Conservation (phyloP, 1,284 basidiomycete species). For the Cryptococcus floricola region DNA sequence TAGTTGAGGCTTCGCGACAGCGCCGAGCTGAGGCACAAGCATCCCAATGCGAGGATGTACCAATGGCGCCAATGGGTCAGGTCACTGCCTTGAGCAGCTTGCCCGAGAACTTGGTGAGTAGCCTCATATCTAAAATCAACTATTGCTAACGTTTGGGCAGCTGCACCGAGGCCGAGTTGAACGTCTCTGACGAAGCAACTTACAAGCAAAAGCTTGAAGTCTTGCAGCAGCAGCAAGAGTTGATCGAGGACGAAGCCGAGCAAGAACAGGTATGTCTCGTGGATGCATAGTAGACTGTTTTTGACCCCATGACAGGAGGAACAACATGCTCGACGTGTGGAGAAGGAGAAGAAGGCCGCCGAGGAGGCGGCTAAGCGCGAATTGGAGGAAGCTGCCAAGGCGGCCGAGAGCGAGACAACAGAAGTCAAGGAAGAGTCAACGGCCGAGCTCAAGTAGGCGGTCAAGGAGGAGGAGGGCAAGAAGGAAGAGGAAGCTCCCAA, state of each 20-base stretch:
- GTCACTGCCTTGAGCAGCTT: conserved; percentile 88
- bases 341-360: conserved; percentile 70
- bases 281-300: background rate
- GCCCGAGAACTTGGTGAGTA: conserved; percentile 84
- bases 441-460: conserved; percentile 41
- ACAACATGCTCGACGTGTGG: conserved; percentile 79
- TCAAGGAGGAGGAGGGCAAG: conserved; percentile 3
- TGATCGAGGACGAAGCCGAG: conserved; percentile 98
- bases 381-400: conserved; percentile 65
- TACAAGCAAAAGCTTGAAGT: conserved; percentile 99
- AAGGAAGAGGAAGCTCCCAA: conserved; percentile 30
- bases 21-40: no score
- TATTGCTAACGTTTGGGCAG: conserved; percentile 48
- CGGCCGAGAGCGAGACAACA: conserved; percentile 65
- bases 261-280: conserved; percentile 65
- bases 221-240: conserved; percentile 95
- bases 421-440: conserved; percentile 67
- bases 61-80: conserved; percentile 50
- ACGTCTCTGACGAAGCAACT: conserved; percentile 87
- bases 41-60: no score
- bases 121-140: conserved; percentile 2
- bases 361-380: conserved; percentile 55
- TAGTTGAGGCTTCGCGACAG: no score
- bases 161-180: conserved; percentile 94
- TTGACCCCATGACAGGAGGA: conserved; percentile 59